Percentiles rank a stretch among this genome's conserved stretches.
phyloP scores from a whole-genome alignment of 2,329 filamentous ascomycete species.

The Phialocephala subalpina region DNA sequence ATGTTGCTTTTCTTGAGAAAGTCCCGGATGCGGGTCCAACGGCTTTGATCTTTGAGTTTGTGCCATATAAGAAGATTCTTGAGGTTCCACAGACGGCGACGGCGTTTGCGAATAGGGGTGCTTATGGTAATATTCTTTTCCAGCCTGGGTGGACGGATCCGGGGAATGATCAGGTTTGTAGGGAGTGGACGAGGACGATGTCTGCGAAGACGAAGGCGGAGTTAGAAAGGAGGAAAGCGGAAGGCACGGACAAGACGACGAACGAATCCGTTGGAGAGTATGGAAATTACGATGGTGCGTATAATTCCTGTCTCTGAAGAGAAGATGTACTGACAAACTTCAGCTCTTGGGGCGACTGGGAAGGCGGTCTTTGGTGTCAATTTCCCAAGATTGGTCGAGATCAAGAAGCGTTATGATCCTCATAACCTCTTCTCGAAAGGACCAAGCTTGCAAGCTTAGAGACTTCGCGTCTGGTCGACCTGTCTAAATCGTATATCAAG shows the following conservation, averaged over 20 bases:
- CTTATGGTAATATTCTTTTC: constrained; percentile 38
- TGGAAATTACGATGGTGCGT: constrained; percentile 33
- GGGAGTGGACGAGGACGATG: constrained; percentile 35
- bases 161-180: constrained; percentile 26
- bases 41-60: constrained; percentile 34
- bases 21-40: constrained; percentile 31
- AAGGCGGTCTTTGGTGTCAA: constrained; percentile 52
- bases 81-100: constrained; percentile 35
- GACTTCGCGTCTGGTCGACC: neutral
- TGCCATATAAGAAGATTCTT: constrained; percentile 33
- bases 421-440: constrained; percentile 51
- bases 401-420: constrained; percentile 57
- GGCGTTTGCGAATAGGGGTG: constrained; percentile 40
- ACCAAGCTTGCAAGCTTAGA: constrained; percentile 5
- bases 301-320: neutral
- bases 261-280: constrained; percentile 30
- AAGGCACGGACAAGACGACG: constrained; percentile 21
- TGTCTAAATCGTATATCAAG: too few relatives aligned
- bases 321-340: neutral
- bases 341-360: constrained; percentile 28
- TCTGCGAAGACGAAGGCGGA: constrained; percentile 22
- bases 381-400: constrained; percentile 47
- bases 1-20: constrained; percentile 40
- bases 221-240: constrained; percentile 21
- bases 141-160: constrained; percentile 41